Evolutionary conservation across 169 alveolate genomes (phyloP), one percentile per base, ranked within the genome.

Genomic region (Plasmodium coatneyi): DNA sequence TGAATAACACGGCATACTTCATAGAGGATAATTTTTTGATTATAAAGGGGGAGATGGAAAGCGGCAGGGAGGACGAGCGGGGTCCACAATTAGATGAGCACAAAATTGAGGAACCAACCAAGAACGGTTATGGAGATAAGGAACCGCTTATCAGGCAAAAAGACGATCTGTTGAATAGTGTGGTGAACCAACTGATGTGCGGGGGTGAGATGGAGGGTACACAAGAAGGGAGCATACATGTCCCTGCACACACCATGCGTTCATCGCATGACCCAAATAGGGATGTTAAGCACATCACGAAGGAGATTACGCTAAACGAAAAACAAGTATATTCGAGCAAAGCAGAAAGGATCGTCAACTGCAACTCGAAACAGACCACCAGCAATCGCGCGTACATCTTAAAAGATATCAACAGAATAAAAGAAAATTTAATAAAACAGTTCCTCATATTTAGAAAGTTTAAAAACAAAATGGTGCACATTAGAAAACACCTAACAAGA

Each of bases 401-500:
- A 84, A 74, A 84, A 14, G 79, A 84, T 28, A 71, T 71, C 54
- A 49, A 36, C 43, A 78, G 71, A 41, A 72, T 41, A 60, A 89
- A 79, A n/a, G 52, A 78, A n/a, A 66, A 56, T 54, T 79, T 89
- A 60, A 28, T 79, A 36, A 89, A 89, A 6, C 70, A 79, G 71
- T 79, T 56, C 82, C 32, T 79, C n/a, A 2, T 89, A 46, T 89
- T 36, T 36, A 78, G 76, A 41, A 89, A 30, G 74, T 89, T 79
- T 56, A 89, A 56, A 46, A 89, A 60, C 25, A 56, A 78, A 79
- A 46, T 89, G 52, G 34, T 3, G 19, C 41, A 46, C 7, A 60
- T 79, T 34, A 78, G 60, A 46, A 79, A 71, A n/a, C 32, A 89
- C 5, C 49, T 89, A 60, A 89, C 66, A 54, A 60, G 19, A 34